phyloP scores from a whole-genome alignment of 2,329 filamentous ascomycete species.

The Aspergillus fijiensis region DNA sequence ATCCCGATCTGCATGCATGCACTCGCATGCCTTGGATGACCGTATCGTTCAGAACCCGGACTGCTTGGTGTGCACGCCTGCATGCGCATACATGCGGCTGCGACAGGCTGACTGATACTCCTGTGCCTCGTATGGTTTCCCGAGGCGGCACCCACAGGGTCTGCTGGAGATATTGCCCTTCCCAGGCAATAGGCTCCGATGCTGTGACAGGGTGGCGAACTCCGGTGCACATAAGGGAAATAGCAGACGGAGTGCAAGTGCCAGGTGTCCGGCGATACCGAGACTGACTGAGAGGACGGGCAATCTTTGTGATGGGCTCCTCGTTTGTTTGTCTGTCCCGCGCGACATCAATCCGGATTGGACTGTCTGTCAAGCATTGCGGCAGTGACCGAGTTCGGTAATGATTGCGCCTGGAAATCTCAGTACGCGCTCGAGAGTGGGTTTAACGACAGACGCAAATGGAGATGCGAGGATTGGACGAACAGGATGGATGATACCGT shows the following conservation, averaged over 20 bases:
- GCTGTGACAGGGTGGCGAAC: constrained; percentile 12
- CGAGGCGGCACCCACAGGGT: not conserved
- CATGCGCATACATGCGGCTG: not conserved
- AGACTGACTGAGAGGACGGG: constrained; percentile 8
- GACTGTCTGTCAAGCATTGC: constrained; percentile 9
- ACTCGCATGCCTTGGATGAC: constrained; percentile 15
- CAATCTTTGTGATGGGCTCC: constrained; percentile 7
- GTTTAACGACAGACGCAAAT: constrained; percentile 4
- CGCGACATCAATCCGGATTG: constrained; percentile 7
- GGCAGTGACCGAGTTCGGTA: constrained; percentile 13
- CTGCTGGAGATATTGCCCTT: constrained; percentile 8
- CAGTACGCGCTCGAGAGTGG: constrained; percentile 22
- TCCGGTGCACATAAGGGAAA: constrained; percentile 8
- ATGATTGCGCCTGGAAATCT: constrained; percentile 12
- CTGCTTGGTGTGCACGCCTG: not conserved
- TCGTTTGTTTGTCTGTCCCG: constrained; percentile 6
- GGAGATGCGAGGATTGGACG: constrained; percentile 12
- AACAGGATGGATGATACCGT: not conserved
- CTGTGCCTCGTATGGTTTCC: not conserved
- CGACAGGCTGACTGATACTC: not conserved
- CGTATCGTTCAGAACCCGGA: constrained; percentile 10
- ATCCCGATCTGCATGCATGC: constrained; percentile 13
- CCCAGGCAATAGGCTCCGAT: constrained; percentile 11
- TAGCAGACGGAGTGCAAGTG: constrained; percentile 6
- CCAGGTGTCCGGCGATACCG: constrained; percentile 7